These are phyloP conservation scores for Elaphomyces granulatus DNA, from an alignment of 495 filamentous ascomycete genomes.

Conservation along the genomic window DNA sequence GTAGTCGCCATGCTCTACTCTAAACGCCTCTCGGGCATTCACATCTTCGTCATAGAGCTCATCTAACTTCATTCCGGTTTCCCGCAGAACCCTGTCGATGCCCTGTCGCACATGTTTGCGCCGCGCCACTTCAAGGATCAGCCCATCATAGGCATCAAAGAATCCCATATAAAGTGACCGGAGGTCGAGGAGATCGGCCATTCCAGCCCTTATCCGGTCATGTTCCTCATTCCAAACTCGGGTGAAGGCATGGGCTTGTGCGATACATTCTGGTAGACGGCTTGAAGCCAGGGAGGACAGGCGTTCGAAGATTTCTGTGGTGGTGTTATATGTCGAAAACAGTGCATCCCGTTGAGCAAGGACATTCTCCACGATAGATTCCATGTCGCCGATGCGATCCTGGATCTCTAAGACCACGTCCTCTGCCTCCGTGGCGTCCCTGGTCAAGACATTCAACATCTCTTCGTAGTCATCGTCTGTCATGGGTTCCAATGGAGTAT, in stretches of 20 bases:
- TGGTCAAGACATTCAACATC: slow-evolving; percentile 67
- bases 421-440: slow-evolving; percentile 76
- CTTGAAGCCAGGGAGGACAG: slow-evolving; percentile 51
- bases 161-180: slow-evolving; percentile 72
- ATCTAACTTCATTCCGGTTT: slow-evolving; percentile 60
- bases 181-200: slow-evolving; percentile 60
- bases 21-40: slow-evolving; percentile 62
- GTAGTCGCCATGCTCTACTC: slow-evolving; percentile 68
- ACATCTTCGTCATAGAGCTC: slow-evolving; percentile 62
- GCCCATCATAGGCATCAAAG: slow-evolving; percentile 62
- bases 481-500: slow-evolving; percentile 50
- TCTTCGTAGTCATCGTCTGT: slow-evolving; percentile 62
- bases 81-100: slow-evolving; percentile 57
- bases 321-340: slow-evolving; percentile 36
- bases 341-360: slow-evolving; percentile 38
- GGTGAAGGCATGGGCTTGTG: slow-evolving; percentile 55
- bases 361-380: slow-evolving; percentile 39
- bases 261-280: slow-evolving; percentile 51
- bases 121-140: slow-evolving; percentile 70
- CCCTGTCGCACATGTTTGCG: slow-evolving; percentile 54
- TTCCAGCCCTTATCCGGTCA: slow-evolving; percentile 45
- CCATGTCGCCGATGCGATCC: slow-evolving; percentile 62
- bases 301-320: slow-evolving; percentile 43
- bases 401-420: slow-evolving; percentile 79
- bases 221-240: slow-evolving; percentile 63